Percentiles rank a stretch among this genome's conserved stretches.
Conservation (phyloP, 495 filamentous ascomycete species). For the Niebla homalea region DNA sequence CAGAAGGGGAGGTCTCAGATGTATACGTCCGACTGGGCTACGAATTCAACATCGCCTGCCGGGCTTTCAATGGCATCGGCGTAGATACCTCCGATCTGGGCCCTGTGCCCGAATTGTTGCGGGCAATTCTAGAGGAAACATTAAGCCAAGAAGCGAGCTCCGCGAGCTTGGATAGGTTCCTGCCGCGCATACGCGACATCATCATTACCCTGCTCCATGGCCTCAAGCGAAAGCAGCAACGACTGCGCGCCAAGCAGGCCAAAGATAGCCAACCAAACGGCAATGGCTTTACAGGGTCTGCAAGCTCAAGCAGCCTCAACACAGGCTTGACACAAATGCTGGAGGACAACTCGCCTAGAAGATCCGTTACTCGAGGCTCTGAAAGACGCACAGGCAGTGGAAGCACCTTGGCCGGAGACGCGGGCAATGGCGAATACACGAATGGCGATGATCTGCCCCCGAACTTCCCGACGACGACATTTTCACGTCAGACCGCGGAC, state of each 20-base stretch:
- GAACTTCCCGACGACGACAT: constrained; percentile 29
- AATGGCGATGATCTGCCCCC: constrained; percentile 34
- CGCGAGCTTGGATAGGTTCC: constrained; percentile 78
- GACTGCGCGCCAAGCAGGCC: constrained; percentile 65
- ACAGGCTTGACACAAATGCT: constrained; percentile 51
- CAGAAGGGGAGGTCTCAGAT: constrained; percentile 89
- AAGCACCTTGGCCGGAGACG: constrained; percentile 23
- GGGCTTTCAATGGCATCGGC: constrained; percentile 88
- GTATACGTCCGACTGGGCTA: constrained; percentile 96
- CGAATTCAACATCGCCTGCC: constrained; percentile 96
- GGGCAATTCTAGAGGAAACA: constrained; percentile 86
- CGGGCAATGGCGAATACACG: constrained; percentile 12
- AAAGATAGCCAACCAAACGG: constrained; percentile 47
- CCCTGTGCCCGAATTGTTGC: constrained; percentile 82
- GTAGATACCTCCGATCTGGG: constrained; percentile 89
- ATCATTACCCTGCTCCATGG: constrained; percentile 96
- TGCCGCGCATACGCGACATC: constrained; percentile 89
- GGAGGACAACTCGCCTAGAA: constrained; percentile 41
- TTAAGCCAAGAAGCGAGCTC: constrained; percentile 91
- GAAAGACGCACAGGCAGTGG: constrained; percentile 35
- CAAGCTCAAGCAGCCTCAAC: constrained; percentile 44
- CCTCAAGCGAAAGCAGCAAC: constrained; percentile 89
- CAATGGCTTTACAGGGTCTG: constrained; percentile 23
- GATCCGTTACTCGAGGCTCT: constrained; percentile 16
- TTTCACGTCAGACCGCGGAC: constrained; percentile 11